A percentile compares a stretch with the other conserved stretches of the same genome.
Evolutionary conservation across 208 protist species (phyloP).

Genomic region (Trypanosoma theileri): DNA sequence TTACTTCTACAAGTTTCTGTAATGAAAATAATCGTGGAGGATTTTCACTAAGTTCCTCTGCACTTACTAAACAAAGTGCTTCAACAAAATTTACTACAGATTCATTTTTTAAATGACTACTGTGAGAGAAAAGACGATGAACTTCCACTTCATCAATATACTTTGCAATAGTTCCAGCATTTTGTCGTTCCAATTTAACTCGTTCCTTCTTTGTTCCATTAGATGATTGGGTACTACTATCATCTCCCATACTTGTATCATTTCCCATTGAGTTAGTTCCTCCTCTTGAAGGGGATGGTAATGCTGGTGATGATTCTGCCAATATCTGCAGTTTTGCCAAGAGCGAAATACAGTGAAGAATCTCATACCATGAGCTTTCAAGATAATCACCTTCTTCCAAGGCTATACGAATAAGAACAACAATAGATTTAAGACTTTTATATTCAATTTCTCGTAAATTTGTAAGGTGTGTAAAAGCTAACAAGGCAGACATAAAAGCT

Average conservation of each 20-base stretch:
- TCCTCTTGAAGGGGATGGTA: neutral
- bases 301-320: neutral
- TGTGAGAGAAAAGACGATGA: conserved; percentile 79
- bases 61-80: conserved; percentile 54
- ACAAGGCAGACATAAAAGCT: conserved; percentile 69
- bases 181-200: conserved; percentile 31
- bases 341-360: conserved; percentile 76
- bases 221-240: neutral
- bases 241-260: neutral
- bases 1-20: conserved; percentile 90
- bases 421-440: conserved; percentile 87
- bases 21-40: conserved; percentile 54
- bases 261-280: neutral
- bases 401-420: conserved; percentile 66
- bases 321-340: conserved; percentile 59
- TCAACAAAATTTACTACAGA: conserved; percentile 83
- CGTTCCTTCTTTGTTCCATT: neutral
- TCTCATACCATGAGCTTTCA: conserved; percentile 43
- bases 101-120: conserved; percentile 31
- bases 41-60: conserved; percentile 54
- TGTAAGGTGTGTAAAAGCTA: conserved; percentile 64
- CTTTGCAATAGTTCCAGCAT: conserved; percentile 34
- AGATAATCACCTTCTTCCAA: conserved; percentile 71
- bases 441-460: conserved; percentile 48
- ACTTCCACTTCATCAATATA: conserved; percentile 64